phyloP scores from a whole-genome alignment of 2,329 filamentous ascomycete genomes.

The Xylariaceae sp. region DNA sequence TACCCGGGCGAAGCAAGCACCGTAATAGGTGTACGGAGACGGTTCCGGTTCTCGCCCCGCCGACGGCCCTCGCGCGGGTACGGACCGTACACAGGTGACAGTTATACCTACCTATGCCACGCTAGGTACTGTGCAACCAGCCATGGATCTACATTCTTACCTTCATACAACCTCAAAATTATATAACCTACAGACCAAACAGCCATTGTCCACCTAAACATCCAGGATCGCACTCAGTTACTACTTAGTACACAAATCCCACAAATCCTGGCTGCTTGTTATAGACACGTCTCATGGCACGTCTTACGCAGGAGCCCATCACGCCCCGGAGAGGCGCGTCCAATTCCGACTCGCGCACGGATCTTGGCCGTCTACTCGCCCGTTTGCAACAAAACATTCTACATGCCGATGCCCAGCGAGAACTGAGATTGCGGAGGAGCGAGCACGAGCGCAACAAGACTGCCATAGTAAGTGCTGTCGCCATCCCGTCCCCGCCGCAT shows the following conservation, averaged over 20 bases:
- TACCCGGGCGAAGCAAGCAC: no score
- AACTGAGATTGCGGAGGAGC: slow-evolving; percentile 54
- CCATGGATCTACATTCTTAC: no score
- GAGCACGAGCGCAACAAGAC: slow-evolving; percentile 63
- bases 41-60: no score
- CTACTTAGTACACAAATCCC: background rate
- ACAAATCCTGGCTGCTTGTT: background rate
- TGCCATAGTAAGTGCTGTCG: slow-evolving; percentile 42
- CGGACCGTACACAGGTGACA: no score
- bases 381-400: slow-evolving; percentile 64
- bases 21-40: no score
- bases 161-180: no score
- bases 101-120: no score
- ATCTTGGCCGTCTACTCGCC: slow-evolving; percentile 61
- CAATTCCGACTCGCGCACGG: slow-evolving; percentile 38
- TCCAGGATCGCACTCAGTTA: background rate
- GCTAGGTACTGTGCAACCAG: no score
- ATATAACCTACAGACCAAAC: no score
- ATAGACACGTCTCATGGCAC: slow-evolving; percentile 26
- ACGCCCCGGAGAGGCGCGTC: slow-evolving; percentile 28
- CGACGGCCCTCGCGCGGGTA: no score
- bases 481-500: slow-evolving; percentile 2
- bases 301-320: slow-evolving; percentile 32
- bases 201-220: background rate
- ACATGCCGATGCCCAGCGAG: slow-evolving; percentile 55